Conservation (phyloP, 345 rosid species). For the Salix koriyanagi region DNA sequence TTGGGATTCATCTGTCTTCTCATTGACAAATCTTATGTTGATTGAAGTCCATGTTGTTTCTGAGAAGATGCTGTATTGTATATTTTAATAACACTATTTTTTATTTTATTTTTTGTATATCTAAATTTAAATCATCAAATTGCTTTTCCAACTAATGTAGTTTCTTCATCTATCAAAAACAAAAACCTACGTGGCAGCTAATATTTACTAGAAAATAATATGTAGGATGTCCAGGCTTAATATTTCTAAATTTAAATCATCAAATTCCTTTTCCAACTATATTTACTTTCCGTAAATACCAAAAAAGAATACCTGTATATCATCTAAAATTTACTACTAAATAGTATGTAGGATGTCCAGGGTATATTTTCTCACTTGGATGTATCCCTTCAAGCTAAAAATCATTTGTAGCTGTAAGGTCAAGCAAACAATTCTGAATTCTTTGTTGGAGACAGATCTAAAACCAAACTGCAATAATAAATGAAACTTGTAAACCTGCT, state of each 20-base stretch:
- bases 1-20: not conserved
- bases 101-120: not conserved
- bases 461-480: not conserved
- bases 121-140: not conserved
- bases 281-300: not conserved
- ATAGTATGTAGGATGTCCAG: not conserved
- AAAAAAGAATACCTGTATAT: not conserved
- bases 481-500: not conserved
- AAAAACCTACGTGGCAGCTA: not conserved
- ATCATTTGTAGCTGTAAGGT: not conserved
- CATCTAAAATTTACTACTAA: not conserved
- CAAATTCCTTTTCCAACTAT: not conserved
- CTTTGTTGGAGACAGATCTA: not conserved
- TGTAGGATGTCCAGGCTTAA: not conserved
- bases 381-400: not conserved
- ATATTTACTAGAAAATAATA: not conserved
- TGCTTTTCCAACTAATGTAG: not conserved
- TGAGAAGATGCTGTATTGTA: no score
- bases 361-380: not conserved
- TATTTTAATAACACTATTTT: not conserved
- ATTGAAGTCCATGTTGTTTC: not conserved
- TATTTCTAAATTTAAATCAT: not conserved
- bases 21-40: not conserved
- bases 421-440: not conserved
- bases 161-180: not conserved